Evolutionary conservation across 2,329 filamentous ascomycete genomes (phyloP), one percentile per base, ranked within the genome.

Genomic region (Epichloe glyceriae): DNA sequence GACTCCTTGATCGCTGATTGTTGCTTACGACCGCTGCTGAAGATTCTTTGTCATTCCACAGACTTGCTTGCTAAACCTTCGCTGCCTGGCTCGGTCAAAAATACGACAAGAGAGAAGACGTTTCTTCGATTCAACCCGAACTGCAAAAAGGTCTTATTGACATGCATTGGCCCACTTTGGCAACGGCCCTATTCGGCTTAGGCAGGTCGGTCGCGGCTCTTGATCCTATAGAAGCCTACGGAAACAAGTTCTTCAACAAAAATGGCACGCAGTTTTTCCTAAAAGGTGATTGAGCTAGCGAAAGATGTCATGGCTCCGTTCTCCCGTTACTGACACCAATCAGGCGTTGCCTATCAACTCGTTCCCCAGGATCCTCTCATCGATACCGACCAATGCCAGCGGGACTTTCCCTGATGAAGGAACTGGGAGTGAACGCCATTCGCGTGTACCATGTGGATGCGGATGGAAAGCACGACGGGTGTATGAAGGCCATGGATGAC

Each of bases 391-490:
- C 89, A 95, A 71, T 94, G 88, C 71, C 67, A 75, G 59, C 79
- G 81, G 57, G 89, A 95, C 70, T 83, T 41, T 64, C 71, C 15
- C 74, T 90, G 61, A 94, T 95, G 86, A 77, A 86, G 65, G 79
- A 82, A 17, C 73, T 95, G 50, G 88, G 87, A 55, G 80, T 85
- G 63, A 95, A 95, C 65, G 76, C 85, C 33, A 88, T 95, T 61
- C 86, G 89, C 52, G 85, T 93, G 52, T 95, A 95, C 67, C 88
- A 95, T 62, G 87, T 95, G 54, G 83, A 94, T 60, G 71, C 86
- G 2, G 65, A 68, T 3, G 79, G 70, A 34, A 72, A 91, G 63
- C 90, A 95, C 66, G 74, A 78, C 52, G 83, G 75, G 19, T 95
- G 88, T 70, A 94, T 95, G 87, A 74, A 74, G 50, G 83, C 82